Evolutionary conservation across 2,329 filamentous ascomycete genomes (phyloP).

Genomic region (Fusarium agapanthi): DNA sequence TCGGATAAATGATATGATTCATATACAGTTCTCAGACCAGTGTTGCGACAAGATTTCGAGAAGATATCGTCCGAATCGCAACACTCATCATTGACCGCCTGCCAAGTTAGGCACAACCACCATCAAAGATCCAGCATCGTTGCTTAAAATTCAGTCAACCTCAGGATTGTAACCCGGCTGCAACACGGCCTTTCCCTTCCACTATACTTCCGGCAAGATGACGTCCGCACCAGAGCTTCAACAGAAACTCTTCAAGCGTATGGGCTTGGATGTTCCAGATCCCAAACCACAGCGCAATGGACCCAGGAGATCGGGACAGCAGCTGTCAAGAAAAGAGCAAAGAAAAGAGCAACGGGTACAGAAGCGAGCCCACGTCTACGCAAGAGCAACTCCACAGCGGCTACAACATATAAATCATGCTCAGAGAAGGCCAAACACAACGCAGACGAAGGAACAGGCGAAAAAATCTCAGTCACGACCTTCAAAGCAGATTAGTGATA

Average conservation of each 20-base stretch:
- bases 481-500: slow-evolving; percentile 11
- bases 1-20: rapidly evolving
- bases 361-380: slow-evolving; percentile 61
- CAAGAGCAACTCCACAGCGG: slow-evolving; percentile 29
- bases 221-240: slow-evolving; percentile 47
- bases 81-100: slow-evolving; percentile 5
- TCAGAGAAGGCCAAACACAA: slow-evolving; percentile 8
- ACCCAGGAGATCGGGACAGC: slow-evolving; percentile 24
- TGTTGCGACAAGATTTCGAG: not conserved
- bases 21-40: not conserved
- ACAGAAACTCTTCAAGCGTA: slow-evolving; percentile 49
- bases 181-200: not conserved
- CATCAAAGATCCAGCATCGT: not conserved
- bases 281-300: slow-evolving; percentile 20
- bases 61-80: not conserved
- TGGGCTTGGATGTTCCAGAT: slow-evolving; percentile 47
- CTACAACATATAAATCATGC: not conserved
- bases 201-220: slow-evolving; percentile 1
- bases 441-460: not conserved
- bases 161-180: not conserved
- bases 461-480: slow-evolving; percentile 1
- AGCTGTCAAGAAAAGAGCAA: slow-evolving; percentile 65
- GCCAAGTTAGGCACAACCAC: not conserved
- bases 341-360: slow-evolving; percentile 71
- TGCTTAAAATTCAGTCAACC: slow-evolving; percentile 11